Conservation (phyloP, 2,329 filamentous ascomycete species). For the Penicillium sp. region DNA sequence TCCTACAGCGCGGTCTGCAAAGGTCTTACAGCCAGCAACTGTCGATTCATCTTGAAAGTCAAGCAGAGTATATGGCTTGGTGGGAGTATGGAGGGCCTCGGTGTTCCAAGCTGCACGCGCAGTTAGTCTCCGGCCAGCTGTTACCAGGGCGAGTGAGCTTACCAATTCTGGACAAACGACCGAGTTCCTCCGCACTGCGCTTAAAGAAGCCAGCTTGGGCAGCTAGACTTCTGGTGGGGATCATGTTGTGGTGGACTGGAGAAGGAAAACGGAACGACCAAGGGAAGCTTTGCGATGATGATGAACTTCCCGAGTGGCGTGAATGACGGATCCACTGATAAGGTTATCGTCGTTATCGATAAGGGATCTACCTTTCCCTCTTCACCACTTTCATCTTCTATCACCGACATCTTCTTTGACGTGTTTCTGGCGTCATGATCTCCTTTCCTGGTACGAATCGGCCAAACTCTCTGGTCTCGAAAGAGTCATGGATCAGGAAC, state of each 20-base stretch:
- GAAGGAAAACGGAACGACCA: conserved; percentile 2
- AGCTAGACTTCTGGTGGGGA: conserved; percentile 38
- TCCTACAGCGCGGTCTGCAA: conserved; percentile 81
- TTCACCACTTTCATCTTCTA: too few relatives aligned
- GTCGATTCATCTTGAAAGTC: conserved; percentile 38
- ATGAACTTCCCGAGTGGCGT: conserved; percentile 16
- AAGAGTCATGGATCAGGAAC: neutral
- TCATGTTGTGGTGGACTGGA: conserved; percentile 23
- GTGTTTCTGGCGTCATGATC: neutral
- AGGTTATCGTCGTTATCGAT: conserved; percentile 7
- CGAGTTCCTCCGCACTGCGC: conserved; percentile 55
- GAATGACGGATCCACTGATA: conserved; percentile 18
- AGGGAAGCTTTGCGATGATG: conserved; percentile 11
- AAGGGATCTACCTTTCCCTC: neutral
- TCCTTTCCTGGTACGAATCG: neutral
- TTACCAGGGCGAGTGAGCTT: conserved; percentile 16
- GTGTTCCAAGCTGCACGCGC: conserved; percentile 36
- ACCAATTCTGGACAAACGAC: conserved; percentile 53
- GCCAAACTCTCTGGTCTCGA: too few relatives aligned
- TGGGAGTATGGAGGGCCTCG: conserved; percentile 35
- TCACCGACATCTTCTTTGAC: too few relatives aligned
- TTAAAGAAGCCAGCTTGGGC: conserved; percentile 49
- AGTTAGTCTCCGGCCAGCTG: conserved; percentile 7
- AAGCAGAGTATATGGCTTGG: conserved; percentile 37
- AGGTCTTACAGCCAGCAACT: conserved; percentile 55